These are phyloP conservation scores for Phaeosphaeria sp. DNA, from an alignment of 2,329 filamentous ascomycete species.

Conservation along the genomic window DNA sequence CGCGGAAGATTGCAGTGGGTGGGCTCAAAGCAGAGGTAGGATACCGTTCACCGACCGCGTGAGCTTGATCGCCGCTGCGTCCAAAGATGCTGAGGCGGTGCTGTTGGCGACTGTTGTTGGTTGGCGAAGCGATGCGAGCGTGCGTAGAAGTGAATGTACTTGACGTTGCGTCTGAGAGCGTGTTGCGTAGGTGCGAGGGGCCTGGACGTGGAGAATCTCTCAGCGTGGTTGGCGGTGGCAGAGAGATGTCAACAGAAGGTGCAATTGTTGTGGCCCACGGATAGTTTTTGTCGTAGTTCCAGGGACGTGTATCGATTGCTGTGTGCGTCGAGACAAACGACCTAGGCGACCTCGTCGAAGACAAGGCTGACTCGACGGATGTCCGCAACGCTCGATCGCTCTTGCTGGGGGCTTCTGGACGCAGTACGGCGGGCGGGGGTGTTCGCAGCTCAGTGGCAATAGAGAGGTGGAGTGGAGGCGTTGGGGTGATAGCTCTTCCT, in stretches of 20 bases:
- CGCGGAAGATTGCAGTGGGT: constrained; percentile 41
- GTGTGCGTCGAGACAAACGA: constrained; percentile 34
- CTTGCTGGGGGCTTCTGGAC: constrained; percentile 30
- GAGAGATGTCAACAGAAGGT: constrained; percentile 49
- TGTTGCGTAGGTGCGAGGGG: constrained; percentile 39
- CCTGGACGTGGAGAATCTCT: constrained; percentile 36
- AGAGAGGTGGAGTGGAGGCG: constrained; percentile 21
- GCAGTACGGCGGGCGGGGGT: constrained; percentile 30
- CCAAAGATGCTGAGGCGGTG: constrained; percentile 30
- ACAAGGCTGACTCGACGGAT: constrained; percentile 28
- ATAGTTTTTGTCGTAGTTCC: constrained; percentile 57
- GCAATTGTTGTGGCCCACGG: constrained; percentile 51
- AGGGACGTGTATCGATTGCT: constrained; percentile 50
- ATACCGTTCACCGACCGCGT: constrained; percentile 56
- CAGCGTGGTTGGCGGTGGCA: constrained; percentile 42
- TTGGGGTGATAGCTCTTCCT: constrained; percentile 10
- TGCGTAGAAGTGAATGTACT: constrained; percentile 25
- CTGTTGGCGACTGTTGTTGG: constrained; percentile 19
- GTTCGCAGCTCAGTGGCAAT: constrained; percentile 32
- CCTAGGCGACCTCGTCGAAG: constrained; percentile 32
- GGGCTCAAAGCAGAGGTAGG: constrained; percentile 55
- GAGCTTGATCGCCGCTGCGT: constrained; percentile 32
- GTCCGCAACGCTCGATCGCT: constrained; percentile 20
- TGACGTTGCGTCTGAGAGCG: constrained; percentile 32
- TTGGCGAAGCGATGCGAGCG: constrained; percentile 20